Percentiles rank a stretch among this genome's conserved stretches.
Evolutionary conservation across 2,329 filamentous ascomycete genomes (phyloP).

Genomic region (Exophiala xenobiotica): DNA sequence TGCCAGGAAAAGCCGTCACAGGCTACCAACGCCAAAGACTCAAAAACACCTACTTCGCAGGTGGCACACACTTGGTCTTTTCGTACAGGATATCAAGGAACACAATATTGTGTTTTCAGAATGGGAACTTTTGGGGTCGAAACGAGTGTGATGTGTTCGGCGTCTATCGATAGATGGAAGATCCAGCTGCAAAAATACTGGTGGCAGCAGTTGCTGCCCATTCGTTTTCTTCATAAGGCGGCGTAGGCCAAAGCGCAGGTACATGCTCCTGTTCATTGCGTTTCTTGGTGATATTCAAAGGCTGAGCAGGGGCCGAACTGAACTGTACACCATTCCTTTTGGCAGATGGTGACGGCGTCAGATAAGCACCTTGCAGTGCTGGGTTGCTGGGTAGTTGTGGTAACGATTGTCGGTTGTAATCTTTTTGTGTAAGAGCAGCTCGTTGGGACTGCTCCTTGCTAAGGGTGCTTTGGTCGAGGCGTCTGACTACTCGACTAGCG

Average conservation of each 20-base stretch:
- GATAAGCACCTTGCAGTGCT: conserved; percentile 49
- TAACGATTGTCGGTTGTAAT: conserved; percentile 37
- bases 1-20: conserved; percentile 3
- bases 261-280: conserved; percentile 51
- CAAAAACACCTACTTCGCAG: conserved; percentile 16
- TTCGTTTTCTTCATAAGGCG: conserved; percentile 89
- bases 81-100: conserved; percentile 30
- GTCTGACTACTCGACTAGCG: conserved; percentile 71
- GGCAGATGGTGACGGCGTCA: conserved; percentile 77
- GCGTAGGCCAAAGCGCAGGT: conserved; percentile 83
- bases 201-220: conserved; percentile 83
- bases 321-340: conserved; percentile 77
- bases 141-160: conserved; percentile 15
- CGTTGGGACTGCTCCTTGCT: conserved; percentile 45
- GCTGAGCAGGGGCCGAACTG: conserved; percentile 61
- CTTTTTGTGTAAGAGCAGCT: conserved; percentile 38
- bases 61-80: conserved; percentile 20
- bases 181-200: conserved; percentile 72
- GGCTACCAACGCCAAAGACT: conserved; percentile 6
- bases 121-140: conserved; percentile 15
- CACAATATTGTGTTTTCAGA: conserved; percentile 22
- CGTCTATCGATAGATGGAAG: conserved; percentile 30
- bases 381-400: conserved; percentile 29
- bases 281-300: conserved; percentile 66
- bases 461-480: conserved; percentile 54